A percentile compares a stretch with the other conserved stretches of the same genome.
phyloP scores from a whole-genome alignment of 1,139 yeast genomes.

The Pichia sorboxylosa region DNA sequence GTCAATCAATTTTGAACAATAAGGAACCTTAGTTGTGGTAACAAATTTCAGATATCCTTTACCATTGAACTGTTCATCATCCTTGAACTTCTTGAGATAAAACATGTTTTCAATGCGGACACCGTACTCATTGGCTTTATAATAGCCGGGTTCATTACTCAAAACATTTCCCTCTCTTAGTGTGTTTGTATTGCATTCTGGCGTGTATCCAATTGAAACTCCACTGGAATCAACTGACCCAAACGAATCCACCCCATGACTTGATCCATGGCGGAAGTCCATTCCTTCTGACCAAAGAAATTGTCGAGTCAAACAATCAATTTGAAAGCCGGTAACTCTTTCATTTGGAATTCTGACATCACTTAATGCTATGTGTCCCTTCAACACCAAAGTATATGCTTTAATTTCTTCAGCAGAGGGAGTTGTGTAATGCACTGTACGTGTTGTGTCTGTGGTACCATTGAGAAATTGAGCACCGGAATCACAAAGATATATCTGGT shows the following conservation, averaged over 20 bases:
- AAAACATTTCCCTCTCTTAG: conserved; percentile 66
- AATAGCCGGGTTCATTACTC: conserved; percentile 94
- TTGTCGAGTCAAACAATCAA: conserved; percentile 87
- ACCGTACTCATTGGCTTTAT: conserved; percentile 87
- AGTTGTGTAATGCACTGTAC: conserved; percentile 71
- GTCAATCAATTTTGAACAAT: conserved; percentile 60
- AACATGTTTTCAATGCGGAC: conserved; percentile 82
- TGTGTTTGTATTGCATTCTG: conserved; percentile 26
- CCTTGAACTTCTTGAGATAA: conserved; percentile 38
- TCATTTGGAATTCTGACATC: conserved; percentile 74
- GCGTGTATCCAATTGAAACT: conserved; percentile 72
- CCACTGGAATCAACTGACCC: conserved; percentile 97
- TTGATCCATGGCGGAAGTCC: conserved; percentile 93
- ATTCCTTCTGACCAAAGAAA: conserved; percentile 75
- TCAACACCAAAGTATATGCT: conserved; percentile 81
- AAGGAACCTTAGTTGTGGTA: conserved; percentile 85
- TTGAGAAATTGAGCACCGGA: conserved; percentile 90
- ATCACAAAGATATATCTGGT: conserved; percentile 74
- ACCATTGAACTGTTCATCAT: conserved; percentile 23
- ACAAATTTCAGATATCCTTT: conserved; percentile 60
- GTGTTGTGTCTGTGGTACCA: conserved; percentile 94
- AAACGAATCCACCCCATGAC: conserved; percentile 93
- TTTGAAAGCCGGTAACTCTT: conserved; percentile 59
- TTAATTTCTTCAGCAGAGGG: conserved; percentile 60
- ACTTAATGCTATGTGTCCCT: conserved; percentile 82